Base-by-base conservation (phyloP, 495 filamentous ascomycete genomes). In the Chaetomium cochliodes region DNA sequence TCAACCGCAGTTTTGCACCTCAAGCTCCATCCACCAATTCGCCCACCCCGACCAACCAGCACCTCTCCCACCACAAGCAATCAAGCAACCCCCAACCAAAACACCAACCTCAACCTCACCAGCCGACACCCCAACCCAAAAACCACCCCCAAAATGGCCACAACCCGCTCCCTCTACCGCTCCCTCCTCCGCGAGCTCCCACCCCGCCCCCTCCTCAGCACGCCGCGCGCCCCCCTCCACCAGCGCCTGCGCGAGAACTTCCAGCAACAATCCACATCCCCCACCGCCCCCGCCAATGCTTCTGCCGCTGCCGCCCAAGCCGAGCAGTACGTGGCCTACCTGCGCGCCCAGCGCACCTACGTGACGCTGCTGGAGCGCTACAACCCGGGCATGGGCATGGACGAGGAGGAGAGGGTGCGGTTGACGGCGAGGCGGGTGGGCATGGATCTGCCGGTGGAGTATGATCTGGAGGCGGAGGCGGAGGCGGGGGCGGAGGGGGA, bases 121-220 rank as follows among this genome's bases (percentile, higher is more conserved):
- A 47, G 12, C n/a, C 41, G 0, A 0, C 20, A 61, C 26, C 26
- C 25, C 50, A 18, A 25, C 22, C 33, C 58, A 18, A 47, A 20
- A 3, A 15, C 15, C 58, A 26, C 26, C 25, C 41, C 47, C 5
- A 25, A 15, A 66, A 75, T 70, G 63, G 22, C 70, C 18, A 57
- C 64, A 55, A 44, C 70, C 55, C 90, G 90, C 72, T 85, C 90
- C 51, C 81, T 96, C 72, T 98, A 98, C 82, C 90, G 94, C 70
- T 83, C 87, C 23, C 81, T 98, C 75, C 90, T 97, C 60, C 91
- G 92, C 76, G 93, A 97, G 79, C 87, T 97, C 33, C 93, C 94
- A 22, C 85, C 88, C 51, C 86, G 84, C 50, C 78, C 80, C 3
- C 77, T 87, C 73, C 82, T 82, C 65, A 70, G 78, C 49, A 79